Evolutionary conservation across 805 yeast species (phyloP).

Genomic region (Starmerella apicola): DNA sequence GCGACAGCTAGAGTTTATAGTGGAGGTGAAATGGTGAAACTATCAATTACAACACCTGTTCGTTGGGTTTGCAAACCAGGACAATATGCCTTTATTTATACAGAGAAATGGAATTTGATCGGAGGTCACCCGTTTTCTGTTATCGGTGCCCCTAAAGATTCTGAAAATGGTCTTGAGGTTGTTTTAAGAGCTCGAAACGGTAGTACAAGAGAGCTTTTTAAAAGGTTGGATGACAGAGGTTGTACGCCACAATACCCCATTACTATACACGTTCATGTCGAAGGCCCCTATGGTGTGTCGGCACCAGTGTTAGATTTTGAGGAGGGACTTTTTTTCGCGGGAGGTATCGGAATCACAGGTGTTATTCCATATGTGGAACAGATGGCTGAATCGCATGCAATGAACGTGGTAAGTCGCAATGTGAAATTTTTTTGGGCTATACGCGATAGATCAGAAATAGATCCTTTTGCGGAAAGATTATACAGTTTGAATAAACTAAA

Average conservation of each 20-base stretch:
- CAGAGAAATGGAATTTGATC: constrained; percentile 39
- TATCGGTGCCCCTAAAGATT: constrained; percentile 30
- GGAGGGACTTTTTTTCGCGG: constrained; percentile 42
- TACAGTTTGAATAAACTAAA: constrained; percentile 11
- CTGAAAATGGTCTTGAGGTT: constrained; percentile 36
- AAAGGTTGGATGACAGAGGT: constrained; percentile 25
- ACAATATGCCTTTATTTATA: constrained; percentile 48
- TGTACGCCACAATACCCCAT: constrained; percentile 27
- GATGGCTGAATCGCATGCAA: constrained; percentile 14
- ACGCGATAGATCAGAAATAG: constrained; percentile 21
- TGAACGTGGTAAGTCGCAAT: constrained; percentile 8
- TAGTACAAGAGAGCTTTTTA: constrained; percentile 34
- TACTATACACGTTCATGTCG: constrained; percentile 36
- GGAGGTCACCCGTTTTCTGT: constrained; percentile 61
- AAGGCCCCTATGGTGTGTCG: constrained; percentile 49
- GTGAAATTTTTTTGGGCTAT: constrained; percentile 26
- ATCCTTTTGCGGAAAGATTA: constrained; percentile 23
- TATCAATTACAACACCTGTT: constrained; percentile 40
- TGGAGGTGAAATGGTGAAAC: constrained; percentile 35
- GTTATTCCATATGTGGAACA: constrained; percentile 36
- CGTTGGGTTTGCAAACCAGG: constrained; percentile 49
- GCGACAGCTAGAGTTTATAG: constrained; percentile 34
- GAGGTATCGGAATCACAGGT: constrained; percentile 57
- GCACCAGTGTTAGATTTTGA: constrained; percentile 38
- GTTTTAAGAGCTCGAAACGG: constrained; percentile 44